Evolutionary conservation across 352 stramenopile genomes (phyloP).

Genomic region (Pythium brassicae): DNA sequence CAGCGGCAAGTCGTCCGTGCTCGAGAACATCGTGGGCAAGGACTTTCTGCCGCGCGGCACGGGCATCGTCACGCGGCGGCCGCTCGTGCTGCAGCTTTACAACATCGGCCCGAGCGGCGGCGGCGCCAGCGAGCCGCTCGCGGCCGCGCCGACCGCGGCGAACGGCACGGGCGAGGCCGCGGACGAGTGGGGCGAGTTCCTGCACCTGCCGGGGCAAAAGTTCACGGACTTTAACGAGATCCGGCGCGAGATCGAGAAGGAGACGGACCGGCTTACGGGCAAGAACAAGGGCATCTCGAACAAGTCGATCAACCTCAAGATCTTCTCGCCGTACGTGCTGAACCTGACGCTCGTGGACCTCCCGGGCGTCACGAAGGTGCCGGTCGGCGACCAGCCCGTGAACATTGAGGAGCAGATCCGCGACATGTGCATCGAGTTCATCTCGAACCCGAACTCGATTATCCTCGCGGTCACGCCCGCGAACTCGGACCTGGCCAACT

Average conservation of each 20-base stretch:
- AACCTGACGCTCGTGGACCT: constrained; percentile 99
- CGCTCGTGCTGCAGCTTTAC: constrained; percentile 98
- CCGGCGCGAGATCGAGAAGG: constrained; percentile 95
- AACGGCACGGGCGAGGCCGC: constrained; percentile 27
- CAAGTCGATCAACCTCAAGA: constrained; percentile 99
- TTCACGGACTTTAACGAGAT: constrained; percentile 98
- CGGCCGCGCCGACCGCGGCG: constrained; percentile 11
- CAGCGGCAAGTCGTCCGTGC: constrained; percentile 94
- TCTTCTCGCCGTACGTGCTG: constrained; percentile 97
- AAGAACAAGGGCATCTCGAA: constrained; percentile 98
- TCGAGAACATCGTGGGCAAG: constrained; percentile 94
- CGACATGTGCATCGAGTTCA: constrained; percentile 99
- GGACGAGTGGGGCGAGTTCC: constrained; percentile 98
- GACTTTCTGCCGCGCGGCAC: constrained; percentile 96
- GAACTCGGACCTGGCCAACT: constrained; percentile 99
- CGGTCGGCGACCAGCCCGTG: constrained; percentile 97
- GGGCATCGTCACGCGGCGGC: constrained; percentile 98
- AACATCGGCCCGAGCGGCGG: constrained; percentile 58
- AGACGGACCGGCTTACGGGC: constrained; percentile 95
- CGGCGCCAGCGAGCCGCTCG: constrained; percentile 17
- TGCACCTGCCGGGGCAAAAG: constrained; percentile 94
- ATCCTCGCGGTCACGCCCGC: constrained; percentile 98
- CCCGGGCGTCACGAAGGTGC: constrained; percentile 97
- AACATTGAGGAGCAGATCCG: constrained; percentile 99
- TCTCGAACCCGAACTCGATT: constrained; percentile 98